phyloP scores from a whole-genome alignment of 2,329 filamentous ascomycete genomes.

The Sporothrix globosa region DNA sequence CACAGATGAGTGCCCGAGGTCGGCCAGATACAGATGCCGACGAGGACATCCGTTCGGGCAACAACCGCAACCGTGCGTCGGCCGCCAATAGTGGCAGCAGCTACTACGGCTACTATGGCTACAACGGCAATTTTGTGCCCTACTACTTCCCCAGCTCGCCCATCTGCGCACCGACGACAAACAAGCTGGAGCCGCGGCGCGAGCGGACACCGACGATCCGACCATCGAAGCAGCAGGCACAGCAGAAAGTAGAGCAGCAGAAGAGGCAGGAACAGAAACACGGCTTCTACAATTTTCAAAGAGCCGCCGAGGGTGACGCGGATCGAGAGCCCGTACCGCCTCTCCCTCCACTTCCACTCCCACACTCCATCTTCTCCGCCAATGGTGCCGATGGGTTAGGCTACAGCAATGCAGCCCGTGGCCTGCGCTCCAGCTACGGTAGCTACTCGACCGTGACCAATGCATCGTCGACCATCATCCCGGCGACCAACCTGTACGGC shows the following conservation, averaged over 20 bases:
- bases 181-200: conserved; percentile 43
- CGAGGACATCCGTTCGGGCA: conserved; percentile 24
- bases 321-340: conserved; percentile 9
- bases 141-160: conserved; percentile 46
- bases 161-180: conserved; percentile 45
- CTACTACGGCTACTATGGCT: conserved; percentile 16
- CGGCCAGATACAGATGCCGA: conserved; percentile 17
- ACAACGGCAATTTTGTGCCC: conserved; percentile 18
- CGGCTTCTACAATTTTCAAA: conserved; percentile 31
- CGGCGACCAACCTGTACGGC: conserved; percentile 22
- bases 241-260: background rate
- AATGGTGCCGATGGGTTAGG: background rate
- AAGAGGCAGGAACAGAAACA: conserved; percentile 10
- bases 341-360: conserved; percentile 7
- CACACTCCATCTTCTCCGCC: background rate
- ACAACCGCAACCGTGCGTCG: conserved; percentile 27
- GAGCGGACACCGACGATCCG: conserved; percentile 36
- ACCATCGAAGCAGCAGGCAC: background rate
- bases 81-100: conserved; percentile 20
- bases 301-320: background rate
- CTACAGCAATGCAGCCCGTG: background rate
- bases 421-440: conserved; percentile 31
- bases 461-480: conserved; percentile 10
- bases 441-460: conserved; percentile 28
- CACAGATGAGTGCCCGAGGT: conserved; percentile 24